phyloP scores from a whole-genome alignment of 495 filamentous ascomycete genomes.

The Aspergillus avenaceus region DNA sequence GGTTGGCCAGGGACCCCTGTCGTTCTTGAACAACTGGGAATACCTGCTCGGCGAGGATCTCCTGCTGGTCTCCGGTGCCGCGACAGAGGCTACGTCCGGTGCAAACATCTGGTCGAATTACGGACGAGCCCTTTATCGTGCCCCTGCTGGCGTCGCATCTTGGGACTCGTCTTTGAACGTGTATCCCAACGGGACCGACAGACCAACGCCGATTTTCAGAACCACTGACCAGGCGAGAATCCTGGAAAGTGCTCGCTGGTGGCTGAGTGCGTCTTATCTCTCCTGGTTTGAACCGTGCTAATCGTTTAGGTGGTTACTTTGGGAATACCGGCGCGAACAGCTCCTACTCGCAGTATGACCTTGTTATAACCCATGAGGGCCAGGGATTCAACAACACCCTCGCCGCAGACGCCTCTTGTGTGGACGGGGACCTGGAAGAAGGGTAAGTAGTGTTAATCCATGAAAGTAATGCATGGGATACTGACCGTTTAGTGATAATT shows the following conservation, averaged over 20 bases:
- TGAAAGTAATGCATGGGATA: neutral
- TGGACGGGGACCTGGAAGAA: constrained; percentile 6
- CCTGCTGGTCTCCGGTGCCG: constrained; percentile 45
- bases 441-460: constrained; percentile 7
- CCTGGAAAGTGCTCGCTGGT: constrained; percentile 43
- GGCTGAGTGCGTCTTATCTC: constrained; percentile 25
- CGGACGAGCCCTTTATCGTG: constrained; percentile 46
- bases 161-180: constrained; percentile 42
- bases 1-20: constrained; percentile 40
- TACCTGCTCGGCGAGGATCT: constrained; percentile 40
- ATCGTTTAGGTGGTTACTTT: constrained; percentile 32
- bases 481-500: constrained; percentile 15
- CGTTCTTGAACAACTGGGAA: constrained; percentile 48
- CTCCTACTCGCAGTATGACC: constrained; percentile 34
- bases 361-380: constrained; percentile 45
- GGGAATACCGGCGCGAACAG: constrained; percentile 30
- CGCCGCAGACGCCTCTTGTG: constrained; percentile 36
- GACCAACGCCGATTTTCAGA: constrained; percentile 43
- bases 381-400: constrained; percentile 48
- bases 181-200: constrained; percentile 41
- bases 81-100: constrained; percentile 47
- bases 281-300: neutral
- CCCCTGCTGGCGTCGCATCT: constrained; percentile 30
- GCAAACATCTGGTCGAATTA: constrained; percentile 52
- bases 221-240: constrained; percentile 49